Percentiles rank a stretch among this genome's conserved stretches.
These are phyloP conservation scores for Salix arbutifolia DNA, from an alignment of 345 rosid genomes.

Conservation along the genomic window DNA sequence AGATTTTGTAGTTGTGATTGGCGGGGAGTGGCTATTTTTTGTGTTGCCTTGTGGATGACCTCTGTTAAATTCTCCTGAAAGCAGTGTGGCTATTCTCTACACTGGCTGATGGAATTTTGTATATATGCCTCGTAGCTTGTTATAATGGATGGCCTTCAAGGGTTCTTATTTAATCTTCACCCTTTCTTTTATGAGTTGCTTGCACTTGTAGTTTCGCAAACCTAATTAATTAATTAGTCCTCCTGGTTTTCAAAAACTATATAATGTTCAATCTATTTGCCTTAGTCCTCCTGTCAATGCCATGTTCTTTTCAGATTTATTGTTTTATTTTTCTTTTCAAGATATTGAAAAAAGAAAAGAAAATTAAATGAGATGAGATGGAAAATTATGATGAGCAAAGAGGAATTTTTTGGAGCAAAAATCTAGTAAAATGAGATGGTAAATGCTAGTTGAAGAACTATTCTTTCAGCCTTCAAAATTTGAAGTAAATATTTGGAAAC, in stretches of 20 bases:
- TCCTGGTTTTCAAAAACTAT: too few relatives aligned
- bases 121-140: slow-evolving; percentile 27
- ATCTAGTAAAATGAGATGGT: not conserved
- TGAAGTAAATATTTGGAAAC: too few relatives aligned
- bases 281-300: not conserved
- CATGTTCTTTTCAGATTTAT: not conserved
- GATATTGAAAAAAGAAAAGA: not conserved
- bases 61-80: slow-evolving; percentile 22
- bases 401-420: not conserved
- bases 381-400: not conserved
- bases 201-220: too few relatives aligned
- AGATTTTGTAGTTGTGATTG: slow-evolving; percentile 19
- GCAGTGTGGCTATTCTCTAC: slow-evolving; percentile 16
- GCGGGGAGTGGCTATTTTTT: slow-evolving; percentile 19
- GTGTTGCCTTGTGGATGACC: slow-evolving; percentile 14
- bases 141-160: slow-evolving; percentile 13
- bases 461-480: too few relatives aligned
- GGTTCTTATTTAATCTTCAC: not conserved
- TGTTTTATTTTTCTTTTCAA: not conserved
- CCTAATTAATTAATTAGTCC: too few relatives aligned
- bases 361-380: not conserved
- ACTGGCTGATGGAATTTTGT: slow-evolving; percentile 33
- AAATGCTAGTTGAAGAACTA: too few relatives aligned
- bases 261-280: not conserved
- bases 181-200: too few relatives aligned